Percentiles rank a stretch among this genome's conserved stretches.
These are phyloP conservation scores for Teratosphaeriaceae sp. DNA, from an alignment of 2,329 filamentous ascomycete species.

Conservation along the genomic window DNA sequence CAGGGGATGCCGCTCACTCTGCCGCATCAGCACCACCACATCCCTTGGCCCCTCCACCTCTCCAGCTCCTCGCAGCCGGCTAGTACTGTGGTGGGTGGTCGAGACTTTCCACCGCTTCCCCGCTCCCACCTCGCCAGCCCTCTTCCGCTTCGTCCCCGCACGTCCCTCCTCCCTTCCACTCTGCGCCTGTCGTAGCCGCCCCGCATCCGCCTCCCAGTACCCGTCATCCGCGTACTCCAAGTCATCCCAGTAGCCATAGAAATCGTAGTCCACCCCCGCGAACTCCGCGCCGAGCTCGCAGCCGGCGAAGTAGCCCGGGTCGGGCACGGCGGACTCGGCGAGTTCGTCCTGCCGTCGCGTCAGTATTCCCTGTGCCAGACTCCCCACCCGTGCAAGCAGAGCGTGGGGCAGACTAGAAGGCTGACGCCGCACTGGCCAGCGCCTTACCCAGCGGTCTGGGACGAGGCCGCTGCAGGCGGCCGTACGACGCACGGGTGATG, in stretches of 20 bases:
- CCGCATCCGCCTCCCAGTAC: slow-evolving; percentile 30
- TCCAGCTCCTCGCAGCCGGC: neutral
- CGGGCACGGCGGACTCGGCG: slow-evolving; percentile 41
- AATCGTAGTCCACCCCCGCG: slow-evolving; percentile 44
- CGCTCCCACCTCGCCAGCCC: slow-evolving; percentile 6
- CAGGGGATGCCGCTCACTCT: slow-evolving; percentile 10
- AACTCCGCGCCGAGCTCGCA: slow-evolving; percentile 22
- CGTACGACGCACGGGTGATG: neutral
- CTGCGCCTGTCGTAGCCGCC: slow-evolving; percentile 13
- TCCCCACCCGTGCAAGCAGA: neutral
- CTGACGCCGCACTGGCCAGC: slow-evolving; percentile 1
- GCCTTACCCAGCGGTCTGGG: neutral
- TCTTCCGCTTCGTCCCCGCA: slow-evolving; percentile 28
- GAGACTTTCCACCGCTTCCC: slow-evolving; percentile 21
- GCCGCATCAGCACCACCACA: slow-evolving; percentile 18
- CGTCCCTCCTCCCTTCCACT: slow-evolving; percentile 6
- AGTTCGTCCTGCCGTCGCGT: slow-evolving; percentile 37
- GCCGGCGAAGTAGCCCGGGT: slow-evolving; percentile 32
- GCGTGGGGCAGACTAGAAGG: neutral
- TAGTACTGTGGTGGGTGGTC: slow-evolving; percentile 3
- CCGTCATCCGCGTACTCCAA: slow-evolving; percentile 43
- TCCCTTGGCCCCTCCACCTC: slow-evolving; percentile 11
- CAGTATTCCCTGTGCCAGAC: neutral
- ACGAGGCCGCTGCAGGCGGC: slow-evolving; percentile 3
- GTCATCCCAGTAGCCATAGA: slow-evolving; percentile 43